A percentile compares a stretch with the other conserved stretches of the same genome.
These are phyloP conservation scores for Venturia oleaginea DNA, from an alignment of 2,329 filamentous ascomycete species.

Conservation along the genomic window DNA sequence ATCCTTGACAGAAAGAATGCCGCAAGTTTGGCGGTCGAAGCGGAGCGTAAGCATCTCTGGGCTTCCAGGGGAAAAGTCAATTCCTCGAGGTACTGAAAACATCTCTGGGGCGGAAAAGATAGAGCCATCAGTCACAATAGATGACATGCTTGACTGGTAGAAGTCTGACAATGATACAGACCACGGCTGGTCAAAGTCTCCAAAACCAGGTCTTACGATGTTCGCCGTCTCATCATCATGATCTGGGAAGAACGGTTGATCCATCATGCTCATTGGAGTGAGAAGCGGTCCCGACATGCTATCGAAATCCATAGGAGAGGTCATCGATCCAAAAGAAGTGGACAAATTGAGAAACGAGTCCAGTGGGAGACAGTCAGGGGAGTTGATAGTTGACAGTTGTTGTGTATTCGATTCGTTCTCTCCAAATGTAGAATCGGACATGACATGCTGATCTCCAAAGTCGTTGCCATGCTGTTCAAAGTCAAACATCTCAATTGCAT, in stretches of 20 bases:
- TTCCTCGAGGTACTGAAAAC: constrained; percentile 2
- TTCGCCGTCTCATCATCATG: constrained; percentile 8
- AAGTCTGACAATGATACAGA: constrained; percentile 4
- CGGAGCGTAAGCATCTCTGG: constrained; percentile 53
- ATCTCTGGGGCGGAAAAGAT: constrained; percentile 6
- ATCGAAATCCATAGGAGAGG: background rate
- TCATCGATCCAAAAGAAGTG: background rate
- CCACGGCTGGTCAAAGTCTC: constrained; percentile 5
- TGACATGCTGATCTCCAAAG: background rate
- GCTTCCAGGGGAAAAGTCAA: constrained; percentile 28
- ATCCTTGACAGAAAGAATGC: constrained; percentile 62
- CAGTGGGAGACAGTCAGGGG: background rate
- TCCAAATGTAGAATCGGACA: background rate
- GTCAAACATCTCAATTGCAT: background rate
- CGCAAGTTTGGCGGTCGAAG: constrained; percentile 59
- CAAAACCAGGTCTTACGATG: constrained; percentile 6
- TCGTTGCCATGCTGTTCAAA: background rate
- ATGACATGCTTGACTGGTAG: constrained; percentile 9
- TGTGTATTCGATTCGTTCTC: background rate
- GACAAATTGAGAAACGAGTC: background rate
- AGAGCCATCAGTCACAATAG: background rate
- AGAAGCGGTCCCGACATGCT: background rate
- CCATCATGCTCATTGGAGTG: constrained; percentile 5
- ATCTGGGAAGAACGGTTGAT: constrained; percentile 7
- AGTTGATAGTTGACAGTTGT: background rate